Conservation (phyloP, 129 eudicot genomes). For the Artemisia argyi region DNA sequence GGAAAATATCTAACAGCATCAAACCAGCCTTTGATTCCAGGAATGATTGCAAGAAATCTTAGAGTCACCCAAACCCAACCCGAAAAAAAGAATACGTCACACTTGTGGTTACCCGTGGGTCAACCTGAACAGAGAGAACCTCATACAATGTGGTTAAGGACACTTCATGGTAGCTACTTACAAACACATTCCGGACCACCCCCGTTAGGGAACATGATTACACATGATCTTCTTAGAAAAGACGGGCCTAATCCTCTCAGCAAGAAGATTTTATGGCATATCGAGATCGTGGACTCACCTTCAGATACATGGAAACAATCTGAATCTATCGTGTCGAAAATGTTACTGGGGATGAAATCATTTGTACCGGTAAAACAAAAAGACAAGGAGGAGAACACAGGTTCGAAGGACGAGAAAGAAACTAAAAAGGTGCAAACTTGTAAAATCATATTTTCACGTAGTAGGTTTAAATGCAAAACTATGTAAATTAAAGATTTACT, state of each 20-base stretch:
- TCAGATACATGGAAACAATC: slow-evolving; percentile 26
- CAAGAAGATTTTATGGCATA: slow-evolving; percentile 38
- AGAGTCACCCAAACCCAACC: slow-evolving; percentile 40
- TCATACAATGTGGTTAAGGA: slow-evolving; percentile 23
- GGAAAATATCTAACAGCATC: slow-evolving; percentile 59
- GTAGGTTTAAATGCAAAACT: slow-evolving; percentile 24
- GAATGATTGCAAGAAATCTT: slow-evolving; percentile 33
- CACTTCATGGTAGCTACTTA: slow-evolving; percentile 38
- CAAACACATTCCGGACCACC: slow-evolving; percentile 34
- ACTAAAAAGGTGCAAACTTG: slow-evolving; percentile 28
- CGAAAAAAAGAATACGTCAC: slow-evolving; percentile 27
- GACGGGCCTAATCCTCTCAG: slow-evolving; percentile 10
- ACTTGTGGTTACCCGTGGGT: slow-evolving; percentile 32
- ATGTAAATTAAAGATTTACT: neutral
- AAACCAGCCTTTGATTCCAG: slow-evolving; percentile 48
- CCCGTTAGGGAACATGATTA: slow-evolving; percentile 37
- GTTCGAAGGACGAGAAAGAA: slow-evolving; percentile 31
- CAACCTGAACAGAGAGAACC: slow-evolving; percentile 16
- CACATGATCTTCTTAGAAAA: slow-evolving; percentile 38
- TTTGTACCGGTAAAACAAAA: slow-evolving; percentile 25
- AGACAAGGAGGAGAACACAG: slow-evolving; percentile 25
- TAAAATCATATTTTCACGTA: slow-evolving; percentile 18
- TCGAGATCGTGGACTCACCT: slow-evolving; percentile 36
- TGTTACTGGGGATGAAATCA: slow-evolving; percentile 25
- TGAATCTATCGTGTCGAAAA: slow-evolving; percentile 23